Base-by-base conservation (phyloP, 345 rosid species). In the Luvunga scandens region DNA sequence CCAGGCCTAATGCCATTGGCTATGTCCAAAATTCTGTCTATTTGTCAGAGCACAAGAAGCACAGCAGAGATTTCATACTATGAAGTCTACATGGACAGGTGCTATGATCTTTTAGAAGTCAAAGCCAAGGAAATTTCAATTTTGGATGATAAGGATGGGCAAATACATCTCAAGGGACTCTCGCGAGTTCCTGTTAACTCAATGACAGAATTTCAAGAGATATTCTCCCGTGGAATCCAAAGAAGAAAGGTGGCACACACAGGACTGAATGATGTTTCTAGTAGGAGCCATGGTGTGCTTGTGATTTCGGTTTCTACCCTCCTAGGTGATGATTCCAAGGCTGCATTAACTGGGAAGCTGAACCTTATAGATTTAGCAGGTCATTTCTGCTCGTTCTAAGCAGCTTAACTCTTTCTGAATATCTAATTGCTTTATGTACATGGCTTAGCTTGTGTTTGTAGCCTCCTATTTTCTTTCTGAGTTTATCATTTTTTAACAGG, bases 341-440 rank as follows among this genome's bases (percentile, higher is more conserved):
- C 85, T 62, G 24, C 75, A 39, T 50, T 86, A 60, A 77, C 76
- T 72, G 98, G 98, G 72, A 96, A 96, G 86, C 85, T 96, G 68
- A 96, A 94, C 83, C 92, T 96, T 75, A 91, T 96, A 77, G 99
- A 96, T 81, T 89, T 96, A 50, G 99, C 98, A 66, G 99, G 99
- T 95, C 55, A 7, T 6, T 71, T 27, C 76, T 9, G 22, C 57
- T 19, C 61, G 73, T 53, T 56, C 48, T 50, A 63, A 30, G 50
- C 19, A 50, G 8, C 68, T 50, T 60, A 75, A 66, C 4, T 12
- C 14, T 21, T 66, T n/a, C 18, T 22, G 21, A 4, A 56, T 16
- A 25, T 42, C 59, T 27, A 9, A 39, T 73, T 64, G 55, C 67
- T 76, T 55, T 56, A 12, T 9, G 1, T 56, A 34, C 72, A 4